Evolutionary conservation across 805 yeast species (phyloP).

Genomic region (Cyberlindnera petersonii): DNA sequence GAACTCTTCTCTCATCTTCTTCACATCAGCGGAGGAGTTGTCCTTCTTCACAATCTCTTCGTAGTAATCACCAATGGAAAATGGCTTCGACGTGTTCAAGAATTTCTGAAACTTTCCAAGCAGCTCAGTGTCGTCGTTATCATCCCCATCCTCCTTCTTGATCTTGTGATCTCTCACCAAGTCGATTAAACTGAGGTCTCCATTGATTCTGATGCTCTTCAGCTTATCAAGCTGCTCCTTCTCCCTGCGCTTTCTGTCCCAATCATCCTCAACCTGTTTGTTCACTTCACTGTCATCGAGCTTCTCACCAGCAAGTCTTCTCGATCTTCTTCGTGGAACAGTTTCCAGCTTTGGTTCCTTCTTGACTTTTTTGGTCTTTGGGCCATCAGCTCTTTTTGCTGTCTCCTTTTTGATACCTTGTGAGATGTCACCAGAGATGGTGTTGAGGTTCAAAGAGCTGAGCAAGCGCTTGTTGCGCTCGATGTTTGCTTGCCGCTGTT

Average conservation of each 20-base stretch:
- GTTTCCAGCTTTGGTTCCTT: conserved; percentile 25
- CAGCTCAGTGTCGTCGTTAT: conserved; percentile 31
- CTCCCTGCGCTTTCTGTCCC: conserved; percentile 31
- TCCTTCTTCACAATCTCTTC: conserved; percentile 43
- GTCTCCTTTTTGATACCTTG: conserved; percentile 39
- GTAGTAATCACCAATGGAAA: conserved; percentile 71
- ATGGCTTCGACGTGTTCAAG: conserved; percentile 27
- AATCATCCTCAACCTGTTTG: conserved; percentile 22
- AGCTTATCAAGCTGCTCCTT: conserved; percentile 44
- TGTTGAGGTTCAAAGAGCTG: conserved; percentile 62
- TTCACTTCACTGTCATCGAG: conserved; percentile 43
- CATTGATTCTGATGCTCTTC: conserved; percentile 56
- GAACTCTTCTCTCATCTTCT: conserved; percentile 50
- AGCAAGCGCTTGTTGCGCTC: conserved; percentile 77
- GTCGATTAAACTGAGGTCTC: conserved; percentile 62
- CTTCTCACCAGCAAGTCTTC: conserved; percentile 71
- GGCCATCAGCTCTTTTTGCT: conserved; percentile 13
- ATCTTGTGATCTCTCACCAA: conserved; percentile 40
- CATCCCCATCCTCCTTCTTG: conserved; percentile 16
- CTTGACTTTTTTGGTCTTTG: conserved; percentile 20
- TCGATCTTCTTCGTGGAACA: conserved; percentile 67
- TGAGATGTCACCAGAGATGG: conserved; percentile 50
- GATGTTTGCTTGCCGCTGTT: conserved; percentile 70
- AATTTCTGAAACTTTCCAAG: conserved; percentile 30
- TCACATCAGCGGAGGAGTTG: conserved; percentile 37